These are phyloP conservation scores for Plenodomus lindquistii DNA, from an alignment of 2,329 filamentous ascomycete genomes.

Conservation along the genomic window DNA sequence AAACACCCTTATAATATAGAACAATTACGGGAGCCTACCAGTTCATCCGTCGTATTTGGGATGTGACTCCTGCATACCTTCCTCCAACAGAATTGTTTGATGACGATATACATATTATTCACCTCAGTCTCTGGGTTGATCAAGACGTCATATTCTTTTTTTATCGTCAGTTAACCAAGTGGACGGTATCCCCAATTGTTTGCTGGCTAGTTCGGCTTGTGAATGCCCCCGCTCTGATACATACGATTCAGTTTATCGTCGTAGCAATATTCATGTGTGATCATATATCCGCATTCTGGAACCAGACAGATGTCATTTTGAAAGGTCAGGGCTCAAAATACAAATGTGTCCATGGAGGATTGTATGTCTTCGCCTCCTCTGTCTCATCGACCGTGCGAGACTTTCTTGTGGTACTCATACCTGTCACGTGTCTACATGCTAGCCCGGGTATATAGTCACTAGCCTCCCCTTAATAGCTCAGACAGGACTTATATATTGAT, in stretches of 20 bases:
- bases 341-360: constrained; percentile 28
- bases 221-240: constrained; percentile 16
- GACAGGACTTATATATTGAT: too few species aligned
- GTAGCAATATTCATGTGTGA: constrained; percentile 23
- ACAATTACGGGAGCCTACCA: constrained; percentile 17
- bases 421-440: too few species aligned
- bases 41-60: constrained; percentile 30
- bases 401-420: constrained; percentile 22
- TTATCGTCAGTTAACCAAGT: constrained; percentile 23
- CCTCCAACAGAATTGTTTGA: constrained; percentile 19
- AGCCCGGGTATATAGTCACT: too few species aligned
- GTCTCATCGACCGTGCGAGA: constrained; percentile 25
- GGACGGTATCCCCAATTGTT: constrained; percentile 17
- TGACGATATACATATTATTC: constrained; percentile 26
- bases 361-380: constrained; percentile 19
- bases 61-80: constrained; percentile 14
- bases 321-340: constrained; percentile 16
- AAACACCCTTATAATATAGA: constrained; percentile 13
- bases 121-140: constrained; percentile 23
- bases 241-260: constrained; percentile 21
- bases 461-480: too few species aligned
- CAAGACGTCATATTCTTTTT: constrained; percentile 35
- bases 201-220: constrained; percentile 12
- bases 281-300: constrained; percentile 30
- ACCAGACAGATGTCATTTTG: constrained; percentile 19